These are phyloP conservation scores for Mycosphaerelloides madeirae DNA, from an alignment of 2,329 filamentous ascomycete species.

Conservation along the genomic window DNA sequence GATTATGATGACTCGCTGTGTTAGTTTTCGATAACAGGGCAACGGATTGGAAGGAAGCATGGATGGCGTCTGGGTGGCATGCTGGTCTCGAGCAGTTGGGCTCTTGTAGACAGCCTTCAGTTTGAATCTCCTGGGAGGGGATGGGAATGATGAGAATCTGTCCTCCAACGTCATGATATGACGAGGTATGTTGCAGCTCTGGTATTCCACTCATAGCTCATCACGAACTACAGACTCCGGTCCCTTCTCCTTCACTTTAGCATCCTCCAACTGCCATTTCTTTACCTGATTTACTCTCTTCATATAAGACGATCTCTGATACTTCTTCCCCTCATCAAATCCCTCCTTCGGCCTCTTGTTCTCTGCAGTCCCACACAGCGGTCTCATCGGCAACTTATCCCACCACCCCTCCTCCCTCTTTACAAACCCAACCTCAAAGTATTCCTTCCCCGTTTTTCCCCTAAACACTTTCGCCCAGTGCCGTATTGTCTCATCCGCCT, in stretches of 20 bases:
- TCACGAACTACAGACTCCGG: not conserved
- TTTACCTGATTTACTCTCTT: constrained; percentile 8
- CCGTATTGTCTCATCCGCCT: constrained; percentile 62
- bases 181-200: too few species aligned
- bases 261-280: constrained; percentile 6
- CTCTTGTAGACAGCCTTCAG: not conserved
- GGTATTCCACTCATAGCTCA: constrained; percentile 2
- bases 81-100: not conserved
- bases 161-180: too few species aligned
- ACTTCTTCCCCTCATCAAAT: constrained; percentile 16
- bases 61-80: too few species aligned
- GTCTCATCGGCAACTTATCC: constrained; percentile 44
- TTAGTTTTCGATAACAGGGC: not conserved
- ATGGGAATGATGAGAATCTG: too few species aligned
- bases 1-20: constrained; percentile 36
- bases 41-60: not conserved
- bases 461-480: constrained; percentile 82
- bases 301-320: constrained; percentile 10
- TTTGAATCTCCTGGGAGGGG: not conserved
- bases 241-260: constrained; percentile 1
- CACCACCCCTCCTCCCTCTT: constrained; percentile 59
- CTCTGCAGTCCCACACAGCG: constrained; percentile 53
- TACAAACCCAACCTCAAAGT: constrained; percentile 73
- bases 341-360: constrained; percentile 55
- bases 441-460: constrained; percentile 63